A percentile compares a stretch with the other conserved stretches of the same genome.
phyloP scores from a whole-genome alignment of 2,329 filamentous ascomycete species.

The Amylocarpus encephaloides region DNA sequence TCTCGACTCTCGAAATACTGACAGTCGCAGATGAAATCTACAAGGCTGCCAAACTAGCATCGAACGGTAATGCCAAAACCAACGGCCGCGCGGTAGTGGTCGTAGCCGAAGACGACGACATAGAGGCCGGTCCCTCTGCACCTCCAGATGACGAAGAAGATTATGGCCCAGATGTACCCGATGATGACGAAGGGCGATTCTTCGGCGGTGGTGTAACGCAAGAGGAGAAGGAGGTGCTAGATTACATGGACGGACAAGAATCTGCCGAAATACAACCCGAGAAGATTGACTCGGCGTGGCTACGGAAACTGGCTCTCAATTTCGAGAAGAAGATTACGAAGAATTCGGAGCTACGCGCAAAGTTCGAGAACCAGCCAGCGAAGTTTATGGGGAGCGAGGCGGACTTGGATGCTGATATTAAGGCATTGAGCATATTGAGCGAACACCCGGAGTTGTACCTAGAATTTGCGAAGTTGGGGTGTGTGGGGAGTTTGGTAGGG shows the following conservation, averaged over 20 bases:
- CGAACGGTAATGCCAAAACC: conserved; percentile 37
- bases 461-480: conserved; percentile 72
- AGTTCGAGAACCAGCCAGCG: conserved; percentile 70
- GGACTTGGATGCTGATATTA: conserved; percentile 83
- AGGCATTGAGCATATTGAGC: conserved; percentile 75
- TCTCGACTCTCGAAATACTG: conserved; percentile 26
- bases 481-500: conserved; percentile 66
- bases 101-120: conserved; percentile 36
- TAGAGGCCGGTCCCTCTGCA: conserved; percentile 45
- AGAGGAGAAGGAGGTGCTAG: conserved; percentile 74
- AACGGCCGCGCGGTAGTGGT: conserved; percentile 27
- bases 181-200: conserved; percentile 91
- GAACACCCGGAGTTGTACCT: conserved; percentile 80
- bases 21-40: conserved; percentile 49
- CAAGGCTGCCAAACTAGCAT: conserved; percentile 51
- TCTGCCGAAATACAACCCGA: conserved; percentile 46
- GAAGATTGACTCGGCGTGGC: conserved; percentile 77
- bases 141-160: conserved; percentile 50
- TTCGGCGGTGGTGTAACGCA: conserved; percentile 86
- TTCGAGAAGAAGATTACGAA: conserved; percentile 89
- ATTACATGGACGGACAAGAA: conserved; percentile 74
- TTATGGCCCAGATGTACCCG: conserved; percentile 46
- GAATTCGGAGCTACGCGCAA: conserved; percentile 83
- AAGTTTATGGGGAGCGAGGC: conserved; percentile 84
- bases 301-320: conserved; percentile 71